Evolutionary conservation across 2,329 filamentous ascomycete genomes (phyloP).

Genomic region (Ampelomyces quisqualis): DNA sequence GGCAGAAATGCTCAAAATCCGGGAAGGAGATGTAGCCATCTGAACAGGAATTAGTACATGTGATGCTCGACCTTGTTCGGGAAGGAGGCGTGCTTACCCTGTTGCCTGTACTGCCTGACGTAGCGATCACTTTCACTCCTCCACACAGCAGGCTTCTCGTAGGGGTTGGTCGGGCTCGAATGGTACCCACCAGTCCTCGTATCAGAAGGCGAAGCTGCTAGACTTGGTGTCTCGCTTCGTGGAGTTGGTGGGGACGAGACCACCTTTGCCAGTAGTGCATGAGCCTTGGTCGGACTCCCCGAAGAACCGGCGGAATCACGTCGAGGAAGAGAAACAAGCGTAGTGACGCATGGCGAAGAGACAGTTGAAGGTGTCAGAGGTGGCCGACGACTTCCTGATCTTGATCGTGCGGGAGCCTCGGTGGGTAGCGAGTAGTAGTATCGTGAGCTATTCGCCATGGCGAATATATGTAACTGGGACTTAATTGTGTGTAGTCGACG

Average conservation of each 20-base stretch:
- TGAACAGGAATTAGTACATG: constrained; percentile 22
- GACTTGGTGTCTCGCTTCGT: constrained; percentile 37
- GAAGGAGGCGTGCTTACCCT: constrained; percentile 33
- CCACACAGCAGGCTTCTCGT: constrained; percentile 37
- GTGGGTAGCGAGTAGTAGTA: constrained; percentile 45
- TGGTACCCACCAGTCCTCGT: constrained; percentile 21
- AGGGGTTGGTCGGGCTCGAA: constrained; percentile 27
- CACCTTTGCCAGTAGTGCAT: constrained; percentile 47
- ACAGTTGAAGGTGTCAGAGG: constrained; percentile 50
- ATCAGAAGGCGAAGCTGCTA: constrained; percentile 31
- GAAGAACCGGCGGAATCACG: constrained; percentile 44
- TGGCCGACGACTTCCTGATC: constrained; percentile 44
- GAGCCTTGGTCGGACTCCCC: constrained; percentile 46
- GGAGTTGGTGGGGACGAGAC: constrained; percentile 46
- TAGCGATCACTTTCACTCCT: constrained; percentile 44
- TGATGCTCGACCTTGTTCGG: constrained; percentile 16
- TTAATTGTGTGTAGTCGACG: too few relatives aligned
- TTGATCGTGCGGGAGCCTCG: constrained; percentile 36
- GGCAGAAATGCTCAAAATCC: constrained; percentile 67
- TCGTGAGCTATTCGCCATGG: constrained; percentile 38
- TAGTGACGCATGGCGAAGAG: constrained; percentile 48
- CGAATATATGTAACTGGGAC: constrained; percentile 22
- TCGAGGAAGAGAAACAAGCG: constrained; percentile 44
- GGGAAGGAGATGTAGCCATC: constrained; percentile 72
- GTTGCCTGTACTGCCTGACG: constrained; percentile 40